Evolutionary conservation across 1,139 yeast genomes (phyloP).

Genomic region (Debaryomycetaceae sp.): DNA sequence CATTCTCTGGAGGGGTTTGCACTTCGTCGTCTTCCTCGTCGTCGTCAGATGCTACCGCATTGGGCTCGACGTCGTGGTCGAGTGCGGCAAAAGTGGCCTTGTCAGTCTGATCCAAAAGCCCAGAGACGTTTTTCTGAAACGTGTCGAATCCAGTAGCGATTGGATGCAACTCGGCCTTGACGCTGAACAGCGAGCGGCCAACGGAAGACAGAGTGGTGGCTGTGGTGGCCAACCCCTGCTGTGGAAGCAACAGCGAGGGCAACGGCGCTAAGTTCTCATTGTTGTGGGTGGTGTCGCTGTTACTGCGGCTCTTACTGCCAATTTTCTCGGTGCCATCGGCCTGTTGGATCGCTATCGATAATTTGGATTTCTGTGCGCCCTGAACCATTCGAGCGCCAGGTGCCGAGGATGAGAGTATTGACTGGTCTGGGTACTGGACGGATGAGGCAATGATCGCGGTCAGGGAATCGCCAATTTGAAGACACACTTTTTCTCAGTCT

Average conservation of each 20-base stretch:
- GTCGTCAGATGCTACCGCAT: slow-evolving; percentile 8
- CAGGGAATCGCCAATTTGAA: too few species aligned
- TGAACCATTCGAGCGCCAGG: slow-evolving; percentile 25
- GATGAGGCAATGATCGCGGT: too few species aligned
- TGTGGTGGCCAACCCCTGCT: slow-evolving; percentile 24
- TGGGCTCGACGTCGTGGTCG: slow-evolving; percentile 9
- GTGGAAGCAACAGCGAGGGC: slow-evolving; percentile 20
- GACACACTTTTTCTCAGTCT: too few species aligned
- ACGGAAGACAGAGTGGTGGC: slow-evolving; percentile 22
- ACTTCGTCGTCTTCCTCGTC: slow-evolving; percentile 33
- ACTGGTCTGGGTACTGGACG: too few species aligned
- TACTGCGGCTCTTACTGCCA: slow-evolving; percentile 12
- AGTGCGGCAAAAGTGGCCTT: neutral
- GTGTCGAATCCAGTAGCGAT: slow-evolving; percentile 5
- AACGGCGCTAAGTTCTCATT: slow-evolving; percentile 9
- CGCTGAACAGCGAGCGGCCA: slow-evolving; percentile 5
- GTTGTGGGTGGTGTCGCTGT: slow-evolving; percentile 9
- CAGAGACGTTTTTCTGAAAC: neutral
- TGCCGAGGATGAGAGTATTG: too few species aligned
- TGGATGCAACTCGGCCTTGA: slow-evolving; percentile 4
- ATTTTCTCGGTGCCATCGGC: slow-evolving; percentile 24
- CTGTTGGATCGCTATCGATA: slow-evolving; percentile 44
- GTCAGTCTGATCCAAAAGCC: neutral
- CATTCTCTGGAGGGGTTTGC: slow-evolving; percentile 46
- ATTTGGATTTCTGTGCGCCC: slow-evolving; percentile 34